These are phyloP conservation scores for Aspergillus luchuensis DNA, from an alignment of 2,329 filamentous ascomycete genomes.

Conservation along the genomic window DNA sequence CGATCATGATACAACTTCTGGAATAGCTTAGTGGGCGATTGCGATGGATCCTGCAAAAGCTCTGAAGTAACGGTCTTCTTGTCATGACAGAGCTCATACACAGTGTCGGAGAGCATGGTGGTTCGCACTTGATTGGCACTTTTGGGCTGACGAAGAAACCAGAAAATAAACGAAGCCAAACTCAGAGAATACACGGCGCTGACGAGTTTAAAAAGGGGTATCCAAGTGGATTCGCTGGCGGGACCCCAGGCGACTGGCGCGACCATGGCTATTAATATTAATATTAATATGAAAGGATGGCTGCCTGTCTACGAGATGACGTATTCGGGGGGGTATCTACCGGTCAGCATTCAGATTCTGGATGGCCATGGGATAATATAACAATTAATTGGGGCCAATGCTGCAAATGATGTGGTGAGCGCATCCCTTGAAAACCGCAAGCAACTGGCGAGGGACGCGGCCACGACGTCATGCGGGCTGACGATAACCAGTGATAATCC, in stretches of 20 bases:
- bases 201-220: constrained; percentile 10
- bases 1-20: constrained; percentile 56
- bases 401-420: too few species aligned
- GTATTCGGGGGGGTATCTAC: not conserved
- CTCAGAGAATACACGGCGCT: constrained; percentile 3
- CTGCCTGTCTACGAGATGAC: not conserved
- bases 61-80: constrained; percentile 60
- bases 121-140: constrained; percentile 18
- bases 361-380: too few species aligned
- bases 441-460: not conserved
- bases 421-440: too few species aligned
- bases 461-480: not conserved
- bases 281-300: not conserved
- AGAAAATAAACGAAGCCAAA: constrained; percentile 10
- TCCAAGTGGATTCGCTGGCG: constrained; percentile 3
- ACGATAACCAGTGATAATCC: not conserved
- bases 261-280: not conserved
- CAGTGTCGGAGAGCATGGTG: constrained; percentile 47
- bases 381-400: too few species aligned
- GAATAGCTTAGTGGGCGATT: constrained; percentile 58
- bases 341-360: not conserved
- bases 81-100: constrained; percentile 57
- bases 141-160: constrained; percentile 15
- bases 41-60: constrained; percentile 55
- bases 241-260: not conserved